These are phyloP conservation scores for Phaffia tasmanica DNA, from an alignment of 768 basidiomycete genomes.

Conservation along the genomic window DNA sequence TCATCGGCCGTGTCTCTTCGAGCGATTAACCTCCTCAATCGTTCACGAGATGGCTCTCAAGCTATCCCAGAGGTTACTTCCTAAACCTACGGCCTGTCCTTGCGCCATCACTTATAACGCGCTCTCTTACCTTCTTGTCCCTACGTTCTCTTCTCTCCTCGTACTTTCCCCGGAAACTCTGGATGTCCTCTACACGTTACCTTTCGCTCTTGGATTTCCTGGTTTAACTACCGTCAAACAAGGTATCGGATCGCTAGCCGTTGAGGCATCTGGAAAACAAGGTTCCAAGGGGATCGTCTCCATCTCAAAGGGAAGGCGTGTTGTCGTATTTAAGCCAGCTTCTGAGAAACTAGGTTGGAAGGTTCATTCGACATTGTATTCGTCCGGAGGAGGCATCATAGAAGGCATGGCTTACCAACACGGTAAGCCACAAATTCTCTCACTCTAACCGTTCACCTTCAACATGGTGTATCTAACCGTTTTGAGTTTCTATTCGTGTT, in stretches of 20 bases:
- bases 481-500: conserved; percentile 39
- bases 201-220: conserved; percentile 15
- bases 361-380: conserved; percentile 67
- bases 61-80: conserved; percentile 15
- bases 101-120: not conserved
- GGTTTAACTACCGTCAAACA: not conserved
- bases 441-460: conserved; percentile 65
- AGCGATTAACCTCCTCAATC: too few species aligned
- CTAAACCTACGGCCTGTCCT: not conserved
- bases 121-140: not conserved
- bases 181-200: conserved; percentile 1
- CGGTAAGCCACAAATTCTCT: conserved; percentile 47
- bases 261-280: conserved; percentile 1
- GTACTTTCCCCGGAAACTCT: conserved; percentile 5
- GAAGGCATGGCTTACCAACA: conserved; percentile 62
- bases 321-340: not conserved
- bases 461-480: conserved; percentile 56
- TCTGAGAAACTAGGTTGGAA: conserved; percentile 44
- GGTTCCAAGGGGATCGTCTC: not conserved
- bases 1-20: conserved; percentile 1
- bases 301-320: not conserved
- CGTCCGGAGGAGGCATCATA: conserved; percentile 46
- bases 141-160: not conserved
- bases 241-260: conserved; percentile 6
- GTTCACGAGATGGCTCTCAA: not conserved